Percentiles rank a stretch among this genome's conserved stretches.
Evolutionary conservation across 306 rosid species (phyloP).

Genomic region (Carpinus viminea): DNA sequence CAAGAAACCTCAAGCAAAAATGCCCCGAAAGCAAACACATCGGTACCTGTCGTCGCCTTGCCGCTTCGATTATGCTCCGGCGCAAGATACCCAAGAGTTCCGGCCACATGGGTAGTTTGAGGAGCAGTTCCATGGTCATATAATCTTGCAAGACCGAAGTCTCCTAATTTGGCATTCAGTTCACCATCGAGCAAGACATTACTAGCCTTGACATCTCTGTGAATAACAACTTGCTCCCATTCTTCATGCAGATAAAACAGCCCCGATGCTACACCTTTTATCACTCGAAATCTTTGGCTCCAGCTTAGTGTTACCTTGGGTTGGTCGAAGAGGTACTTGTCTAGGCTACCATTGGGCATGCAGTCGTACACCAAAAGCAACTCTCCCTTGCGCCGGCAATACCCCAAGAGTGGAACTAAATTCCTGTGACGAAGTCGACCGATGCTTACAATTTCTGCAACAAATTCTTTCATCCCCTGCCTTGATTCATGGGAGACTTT

Average conservation of each 20-base stretch:
- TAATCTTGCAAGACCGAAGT: conserved; percentile 39
- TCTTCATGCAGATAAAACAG: conserved; percentile 33
- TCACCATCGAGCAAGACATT: conserved; percentile 38
- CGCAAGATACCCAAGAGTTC: conserved; percentile 39
- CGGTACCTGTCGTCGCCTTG: conserved; percentile 30
- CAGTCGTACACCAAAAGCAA: conserved; percentile 32
- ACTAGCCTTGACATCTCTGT: conserved; percentile 42
- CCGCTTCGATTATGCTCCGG: conserved; percentile 35
- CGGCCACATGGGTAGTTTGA: conserved; percentile 31
- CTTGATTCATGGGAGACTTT: conserved; percentile 36
- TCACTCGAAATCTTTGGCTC: conserved; percentile 34
- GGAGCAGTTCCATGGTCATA: conserved; percentile 38
- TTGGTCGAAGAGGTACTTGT: conserved; percentile 26
- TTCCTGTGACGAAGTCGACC: conserved; percentile 38
- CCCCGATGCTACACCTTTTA: conserved; percentile 34
- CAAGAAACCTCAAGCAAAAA: conserved; percentile 37
- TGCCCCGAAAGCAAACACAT: conserved; percentile 39
- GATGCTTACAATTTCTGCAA: conserved; percentile 35
- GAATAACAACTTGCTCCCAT: conserved; percentile 41
- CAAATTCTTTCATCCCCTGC: conserved; percentile 41
- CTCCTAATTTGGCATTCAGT: conserved; percentile 31
- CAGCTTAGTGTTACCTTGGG: conserved; percentile 21
- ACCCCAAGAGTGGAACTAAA: conserved; percentile 36
- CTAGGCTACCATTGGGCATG: conserved; percentile 48
- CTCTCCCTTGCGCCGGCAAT: conserved; percentile 33